These are phyloP conservation scores for Favolaschia claudopus DNA, from an alignment of 768 basidiomycete genomes.

Conservation along the genomic window DNA sequence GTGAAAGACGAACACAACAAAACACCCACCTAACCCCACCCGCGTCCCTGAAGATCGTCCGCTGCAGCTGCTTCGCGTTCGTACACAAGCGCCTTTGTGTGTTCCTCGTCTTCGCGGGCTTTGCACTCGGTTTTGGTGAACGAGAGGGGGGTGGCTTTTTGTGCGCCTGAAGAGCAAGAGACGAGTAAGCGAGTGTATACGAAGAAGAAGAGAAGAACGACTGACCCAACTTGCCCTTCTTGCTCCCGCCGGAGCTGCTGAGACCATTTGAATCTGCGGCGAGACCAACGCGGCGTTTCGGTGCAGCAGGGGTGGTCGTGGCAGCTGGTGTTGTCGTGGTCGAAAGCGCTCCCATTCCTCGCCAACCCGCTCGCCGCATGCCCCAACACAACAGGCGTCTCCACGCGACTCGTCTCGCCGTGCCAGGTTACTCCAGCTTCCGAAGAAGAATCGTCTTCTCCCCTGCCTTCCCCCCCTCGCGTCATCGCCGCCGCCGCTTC, in stretches of 20 bases:
- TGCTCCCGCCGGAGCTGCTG: constrained; percentile 22
- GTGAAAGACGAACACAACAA: too few relatives aligned
- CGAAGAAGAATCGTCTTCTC: constrained; percentile 92
- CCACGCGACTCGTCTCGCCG: constrained; percentile 47
- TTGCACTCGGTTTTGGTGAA: constrained; percentile 95
- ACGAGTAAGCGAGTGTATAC: not conserved
- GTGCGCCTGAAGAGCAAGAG: constrained; percentile 71
- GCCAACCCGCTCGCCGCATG: constrained; percentile 7
- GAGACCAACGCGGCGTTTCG: constrained; percentile 33
- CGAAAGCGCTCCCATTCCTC: not conserved
- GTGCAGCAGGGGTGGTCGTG: constrained; percentile 41
- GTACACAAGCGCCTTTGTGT: constrained; percentile 91
- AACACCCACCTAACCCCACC: too few relatives aligned
- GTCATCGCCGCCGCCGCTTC: constrained; percentile 60
- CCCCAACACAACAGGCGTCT: constrained; percentile 22
- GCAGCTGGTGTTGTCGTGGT: constrained; percentile 20
- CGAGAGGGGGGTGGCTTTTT: constrained; percentile 86
- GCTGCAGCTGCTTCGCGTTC: constrained; percentile 74
- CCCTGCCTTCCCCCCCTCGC: constrained; percentile 45
- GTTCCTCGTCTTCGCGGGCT: constrained; percentile 91
- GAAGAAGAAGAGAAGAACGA: not conserved
- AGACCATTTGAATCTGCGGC: constrained; percentile 18
- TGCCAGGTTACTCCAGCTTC: constrained; percentile 92
- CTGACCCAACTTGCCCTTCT: constrained; percentile 29
- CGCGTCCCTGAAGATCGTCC: too few relatives aligned